A percentile compares a stretch with the other conserved stretches of the same genome.
phyloP scores from a whole-genome alignment of 306 rosid genomes.

The Oemleria cerasiformis region DNA sequence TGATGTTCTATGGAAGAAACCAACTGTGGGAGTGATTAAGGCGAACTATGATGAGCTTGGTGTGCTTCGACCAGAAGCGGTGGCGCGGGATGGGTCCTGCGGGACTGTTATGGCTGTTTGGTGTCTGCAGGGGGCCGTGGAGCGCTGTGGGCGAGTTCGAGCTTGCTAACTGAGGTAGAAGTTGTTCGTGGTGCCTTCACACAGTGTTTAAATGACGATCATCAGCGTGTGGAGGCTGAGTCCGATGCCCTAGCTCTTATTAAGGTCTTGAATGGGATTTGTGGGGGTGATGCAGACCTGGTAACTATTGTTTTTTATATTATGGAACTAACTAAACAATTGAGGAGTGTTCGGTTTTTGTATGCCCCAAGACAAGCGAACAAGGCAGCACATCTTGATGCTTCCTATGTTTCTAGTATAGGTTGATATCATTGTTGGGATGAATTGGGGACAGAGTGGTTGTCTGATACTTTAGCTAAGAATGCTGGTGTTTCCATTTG shows the following conservation, averaged over 20 bases:
- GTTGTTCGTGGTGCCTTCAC: not conserved
- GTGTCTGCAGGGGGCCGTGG: rapidly evolving
- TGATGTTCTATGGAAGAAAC: not conserved
- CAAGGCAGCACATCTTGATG: not conserved
- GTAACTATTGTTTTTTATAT: no score
- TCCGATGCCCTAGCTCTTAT: not conserved
- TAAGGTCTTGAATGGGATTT: not conserved
- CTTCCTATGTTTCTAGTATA: not conserved
- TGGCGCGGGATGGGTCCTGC: not conserved
- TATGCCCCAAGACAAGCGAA: not conserved
- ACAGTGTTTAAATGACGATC: rapidly evolving
- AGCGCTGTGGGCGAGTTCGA: not conserved
- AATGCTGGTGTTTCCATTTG: no score
- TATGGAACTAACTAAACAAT: no score
- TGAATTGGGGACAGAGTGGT: no score
- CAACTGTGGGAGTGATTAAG: no score
- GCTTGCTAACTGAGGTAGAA: not conserved
- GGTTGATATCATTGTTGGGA: no score
- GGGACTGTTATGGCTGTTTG: not conserved
- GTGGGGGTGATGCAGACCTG: not conserved
- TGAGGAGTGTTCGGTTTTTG: no score
- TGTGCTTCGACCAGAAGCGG: not conserved
- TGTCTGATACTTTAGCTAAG: no score
- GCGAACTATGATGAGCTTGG: not conserved
- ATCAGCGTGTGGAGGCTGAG: not conserved